These are phyloP conservation scores for Yamadazyma atlantica DNA, from an alignment of 1,139 yeast genomes.

Conservation along the genomic window DNA sequence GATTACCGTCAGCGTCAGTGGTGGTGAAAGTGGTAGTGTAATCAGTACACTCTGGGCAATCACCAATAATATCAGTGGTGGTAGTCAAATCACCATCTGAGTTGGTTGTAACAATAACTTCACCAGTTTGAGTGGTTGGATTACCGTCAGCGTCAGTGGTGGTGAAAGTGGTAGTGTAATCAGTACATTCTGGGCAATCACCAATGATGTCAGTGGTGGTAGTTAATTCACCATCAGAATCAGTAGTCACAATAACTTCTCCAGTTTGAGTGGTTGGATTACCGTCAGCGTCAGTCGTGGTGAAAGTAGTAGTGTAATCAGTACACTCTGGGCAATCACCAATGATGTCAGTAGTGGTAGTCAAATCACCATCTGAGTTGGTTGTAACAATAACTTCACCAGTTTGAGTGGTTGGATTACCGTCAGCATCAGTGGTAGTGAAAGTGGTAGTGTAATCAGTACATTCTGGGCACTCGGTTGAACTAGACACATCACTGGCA, in stretches of 20 bases:
- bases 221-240: constrained; percentile 1
- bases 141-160: neutral
- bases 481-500: constrained; percentile 5
- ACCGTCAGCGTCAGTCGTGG: constrained; percentile 19
- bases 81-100: constrained; percentile 7
- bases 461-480: constrained; percentile 9
- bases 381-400: no score
- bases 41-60: constrained; percentile 2
- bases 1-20: constrained; percentile 5
- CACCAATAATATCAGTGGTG: constrained; percentile 1
- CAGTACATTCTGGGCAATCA: constrained; percentile 1
- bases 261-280: constrained; percentile 16
- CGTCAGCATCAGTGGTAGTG: no score
- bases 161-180: constrained; percentile 1
- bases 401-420: constrained; percentile 6
- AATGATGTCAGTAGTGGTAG: constrained; percentile 10
- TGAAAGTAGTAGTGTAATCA: constrained; percentile 19
- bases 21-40: constrained; percentile 2
- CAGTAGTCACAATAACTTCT: constrained; percentile 3
- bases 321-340: constrained; percentile 13
- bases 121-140: constrained; percentile 2
- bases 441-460: constrained; percentile 18
- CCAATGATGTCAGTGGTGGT: constrained; percentile 4
- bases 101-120: constrained; percentile 2
- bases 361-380: constrained; percentile 7